Conservation (phyloP, 2,329 filamentous ascomycete species). For the Monilinia vaccinii-corymbosi region DNA sequence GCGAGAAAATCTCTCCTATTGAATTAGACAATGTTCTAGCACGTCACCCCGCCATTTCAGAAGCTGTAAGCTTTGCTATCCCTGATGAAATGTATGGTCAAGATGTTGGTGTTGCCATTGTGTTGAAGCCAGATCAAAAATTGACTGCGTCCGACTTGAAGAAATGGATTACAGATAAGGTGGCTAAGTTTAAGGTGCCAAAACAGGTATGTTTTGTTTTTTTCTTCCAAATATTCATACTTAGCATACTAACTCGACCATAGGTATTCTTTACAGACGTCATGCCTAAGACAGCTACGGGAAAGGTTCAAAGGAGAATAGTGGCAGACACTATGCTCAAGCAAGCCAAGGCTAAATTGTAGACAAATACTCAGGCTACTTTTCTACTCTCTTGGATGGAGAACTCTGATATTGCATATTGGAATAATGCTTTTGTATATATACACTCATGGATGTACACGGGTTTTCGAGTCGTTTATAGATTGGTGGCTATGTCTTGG, state of each 20-base stretch:
- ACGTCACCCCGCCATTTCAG: conserved; percentile 61
- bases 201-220: conserved; percentile 53
- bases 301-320: conserved; percentile 77
- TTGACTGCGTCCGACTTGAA: conserved; percentile 53
- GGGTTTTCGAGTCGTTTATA: not conserved
- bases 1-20: conserved; percentile 83
- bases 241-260: conserved; percentile 13
- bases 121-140: conserved; percentile 56
- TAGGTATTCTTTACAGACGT: conserved; percentile 71
- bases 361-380: conserved; percentile 19
- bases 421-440: not conserved
- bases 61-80: conserved; percentile 77
- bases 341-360: conserved; percentile 51
- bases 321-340: conserved; percentile 81
- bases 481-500: not conserved
- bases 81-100: conserved; percentile 78
- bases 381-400: too few species aligned
- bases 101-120: conserved; percentile 69
- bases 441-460: not conserved
- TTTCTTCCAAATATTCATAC: not conserved
- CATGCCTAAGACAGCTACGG: conserved; percentile 89
- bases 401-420: not conserved
- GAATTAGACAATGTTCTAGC: conserved; percentile 77
- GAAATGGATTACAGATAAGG: conserved; percentile 56
- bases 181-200: conserved; percentile 79